Conservation (phyloP, 768 basidiomycete genomes). For the Lenzites betulinus region DNA sequence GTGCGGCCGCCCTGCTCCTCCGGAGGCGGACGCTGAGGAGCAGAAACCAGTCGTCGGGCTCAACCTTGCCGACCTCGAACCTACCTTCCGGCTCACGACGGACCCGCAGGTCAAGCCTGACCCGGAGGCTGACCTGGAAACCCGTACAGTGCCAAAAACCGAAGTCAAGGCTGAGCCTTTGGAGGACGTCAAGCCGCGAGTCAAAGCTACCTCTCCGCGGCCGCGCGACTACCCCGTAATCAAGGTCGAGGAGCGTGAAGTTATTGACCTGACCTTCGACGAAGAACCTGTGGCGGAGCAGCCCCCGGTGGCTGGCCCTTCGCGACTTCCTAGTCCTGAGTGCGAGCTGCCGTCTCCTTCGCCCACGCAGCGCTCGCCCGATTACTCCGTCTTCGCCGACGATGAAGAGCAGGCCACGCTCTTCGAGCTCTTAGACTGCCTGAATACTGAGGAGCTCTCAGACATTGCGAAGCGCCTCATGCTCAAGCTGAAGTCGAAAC, state of each 20-base stretch:
- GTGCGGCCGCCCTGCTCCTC: conserved; percentile 29
- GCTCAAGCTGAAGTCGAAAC: conserved; percentile 40
- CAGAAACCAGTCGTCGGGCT: not conserved
- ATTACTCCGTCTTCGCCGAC: conserved; percentile 38
- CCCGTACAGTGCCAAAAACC: no score
- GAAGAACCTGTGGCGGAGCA: conserved; percentile 16
- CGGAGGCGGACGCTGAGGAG: conserved; percentile 4
- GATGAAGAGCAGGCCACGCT: conserved; percentile 43
- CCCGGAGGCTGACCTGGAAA: not conserved
- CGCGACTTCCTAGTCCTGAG: not conserved
- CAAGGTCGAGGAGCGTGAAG: conserved; percentile 31
- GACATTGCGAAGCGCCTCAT: conserved; percentile 47
- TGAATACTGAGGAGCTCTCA: conserved; percentile 47
- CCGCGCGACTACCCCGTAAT: conserved; percentile 1
- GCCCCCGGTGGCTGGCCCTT: conserved; percentile 10
- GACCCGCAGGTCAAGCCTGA: conserved; percentile 5
- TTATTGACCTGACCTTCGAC: conserved; percentile 41
- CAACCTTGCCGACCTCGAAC: not conserved
- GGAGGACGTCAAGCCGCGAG: not conserved
- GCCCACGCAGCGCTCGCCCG: conserved; percentile 7
- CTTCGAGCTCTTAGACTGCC: conserved; percentile 43
- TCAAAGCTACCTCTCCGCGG: not conserved
- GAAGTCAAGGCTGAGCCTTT: not conserved
- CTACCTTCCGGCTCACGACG: not conserved
- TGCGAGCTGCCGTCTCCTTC: conserved; percentile 1